Conservation (phyloP, 2,329 filamentous ascomycete genomes). For the Didymella keratinophila region DNA sequence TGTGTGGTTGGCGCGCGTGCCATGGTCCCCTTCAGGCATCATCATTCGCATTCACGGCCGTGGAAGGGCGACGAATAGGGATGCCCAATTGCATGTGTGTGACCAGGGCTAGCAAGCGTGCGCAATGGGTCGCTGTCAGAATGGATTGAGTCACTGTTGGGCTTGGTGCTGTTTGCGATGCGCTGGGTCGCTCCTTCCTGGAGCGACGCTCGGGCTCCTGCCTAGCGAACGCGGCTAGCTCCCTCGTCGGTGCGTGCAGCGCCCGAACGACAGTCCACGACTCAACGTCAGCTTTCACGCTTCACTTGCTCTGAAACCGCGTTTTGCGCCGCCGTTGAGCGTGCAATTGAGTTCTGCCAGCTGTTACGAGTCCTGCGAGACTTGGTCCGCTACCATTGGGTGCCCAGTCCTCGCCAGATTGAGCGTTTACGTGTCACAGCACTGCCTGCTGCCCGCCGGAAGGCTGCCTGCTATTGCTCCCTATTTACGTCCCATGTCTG, state of each 20-base stretch:
- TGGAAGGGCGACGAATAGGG: constrained; percentile 42
- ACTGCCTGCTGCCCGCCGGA: constrained; percentile 25
- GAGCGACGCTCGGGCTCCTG: constrained; percentile 20
- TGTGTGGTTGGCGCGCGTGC: constrained; percentile 29
- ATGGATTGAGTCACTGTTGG: constrained; percentile 38
- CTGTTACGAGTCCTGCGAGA: constrained; percentile 20
- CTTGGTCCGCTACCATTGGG: constrained; percentile 36
- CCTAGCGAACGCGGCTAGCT: constrained; percentile 25
- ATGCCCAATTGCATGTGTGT: constrained; percentile 37
- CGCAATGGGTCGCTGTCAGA: constrained; percentile 33
- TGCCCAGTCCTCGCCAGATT: constrained; percentile 3
- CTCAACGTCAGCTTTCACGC: constrained; percentile 18
- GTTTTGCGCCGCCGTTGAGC: constrained; percentile 27
- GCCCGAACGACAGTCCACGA: constrained; percentile 21
- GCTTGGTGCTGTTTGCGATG: constrained; percentile 26
- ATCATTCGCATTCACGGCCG: constrained; percentile 29
- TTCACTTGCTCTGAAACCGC: constrained; percentile 23
- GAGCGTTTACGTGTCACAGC: constrained; percentile 31
- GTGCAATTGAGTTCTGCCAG: constrained; percentile 25
- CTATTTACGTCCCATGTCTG: constrained; percentile 18
- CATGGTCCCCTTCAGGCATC: constrained; percentile 34
- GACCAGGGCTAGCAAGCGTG: constrained; percentile 27
- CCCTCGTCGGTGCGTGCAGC: constrained; percentile 13
- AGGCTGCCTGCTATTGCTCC: constrained; percentile 24
- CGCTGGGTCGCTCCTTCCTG: constrained; percentile 27